Evolutionary conservation across 768 basidiomycete species (phyloP).

Genomic region (Leccinum disarticulatum): DNA sequence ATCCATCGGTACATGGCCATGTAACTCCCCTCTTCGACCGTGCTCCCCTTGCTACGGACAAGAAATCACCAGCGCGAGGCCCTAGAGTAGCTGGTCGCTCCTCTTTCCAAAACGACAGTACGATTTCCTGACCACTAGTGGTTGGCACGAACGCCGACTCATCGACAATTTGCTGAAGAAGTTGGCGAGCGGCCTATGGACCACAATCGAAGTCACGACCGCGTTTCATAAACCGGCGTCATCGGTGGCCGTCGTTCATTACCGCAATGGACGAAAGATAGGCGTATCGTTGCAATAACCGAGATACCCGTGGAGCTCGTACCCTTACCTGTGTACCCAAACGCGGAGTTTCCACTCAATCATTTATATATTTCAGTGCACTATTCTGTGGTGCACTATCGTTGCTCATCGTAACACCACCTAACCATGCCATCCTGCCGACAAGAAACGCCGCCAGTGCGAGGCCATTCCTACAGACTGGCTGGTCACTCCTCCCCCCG

Average conservation of each 20-base stretch:
- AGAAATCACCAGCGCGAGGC: conserved; percentile 51
- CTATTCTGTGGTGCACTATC: too few species aligned
- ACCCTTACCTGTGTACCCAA: conserved; percentile 6
- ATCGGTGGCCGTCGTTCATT: conserved; percentile 23
- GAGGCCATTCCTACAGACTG: too few species aligned
- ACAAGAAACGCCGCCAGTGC: too few species aligned
- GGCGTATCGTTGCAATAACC: conserved; percentile 70
- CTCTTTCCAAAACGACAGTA: conserved; percentile 41
- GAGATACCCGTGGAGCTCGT: conserved; percentile 69
- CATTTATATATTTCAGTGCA: too few species aligned
- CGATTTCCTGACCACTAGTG: conserved; percentile 48
- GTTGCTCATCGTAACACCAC: too few species aligned
- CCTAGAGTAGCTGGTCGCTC: conserved; percentile 57
- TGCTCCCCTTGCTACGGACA: conserved; percentile 46
- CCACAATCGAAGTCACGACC: conserved; percentile 64
- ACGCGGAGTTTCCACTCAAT: too few species aligned
- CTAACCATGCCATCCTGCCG: too few species aligned
- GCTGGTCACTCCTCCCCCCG: too few species aligned
- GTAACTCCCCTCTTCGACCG: conserved; percentile 42
- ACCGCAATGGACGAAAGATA: conserved; percentile 25
- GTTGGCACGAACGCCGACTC: conserved; percentile 49
- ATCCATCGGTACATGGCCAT: background rate
- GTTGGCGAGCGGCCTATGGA: conserved; percentile 54
- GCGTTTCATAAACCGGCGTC: conserved; percentile 76
- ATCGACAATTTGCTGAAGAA: conserved; percentile 50